phyloP scores from a whole-genome alignment of 2,329 filamentous ascomycete species.

The Aspergillus oerlinghausenensis region DNA sequence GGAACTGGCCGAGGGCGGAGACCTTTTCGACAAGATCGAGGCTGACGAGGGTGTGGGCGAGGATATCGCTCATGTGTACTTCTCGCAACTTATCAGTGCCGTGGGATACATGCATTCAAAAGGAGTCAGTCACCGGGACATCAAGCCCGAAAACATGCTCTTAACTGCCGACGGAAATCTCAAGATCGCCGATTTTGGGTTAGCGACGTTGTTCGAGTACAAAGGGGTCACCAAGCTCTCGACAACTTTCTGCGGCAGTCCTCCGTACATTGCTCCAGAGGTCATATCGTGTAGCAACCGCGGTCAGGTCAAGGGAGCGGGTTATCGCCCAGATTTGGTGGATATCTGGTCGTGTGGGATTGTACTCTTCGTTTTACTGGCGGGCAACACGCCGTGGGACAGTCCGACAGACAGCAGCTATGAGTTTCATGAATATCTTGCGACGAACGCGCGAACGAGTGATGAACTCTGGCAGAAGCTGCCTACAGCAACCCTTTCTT shows the following conservation, averaged over 20 bases:
- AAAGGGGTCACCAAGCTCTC: slow-evolving; percentile 78
- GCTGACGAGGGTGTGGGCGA: slow-evolving; percentile 91
- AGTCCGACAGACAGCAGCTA: slow-evolving; percentile 80
- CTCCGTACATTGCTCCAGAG: slow-evolving; percentile 95
- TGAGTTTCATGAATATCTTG: slow-evolving; percentile 85
- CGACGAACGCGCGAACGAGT: slow-evolving; percentile 70
- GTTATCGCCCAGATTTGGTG: slow-evolving; percentile 65
- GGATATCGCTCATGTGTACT: slow-evolving; percentile 95
- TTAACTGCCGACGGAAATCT: slow-evolving; percentile 78
- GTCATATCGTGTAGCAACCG: slow-evolving; percentile 59
- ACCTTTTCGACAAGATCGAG: slow-evolving; percentile 99
- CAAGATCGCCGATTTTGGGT: slow-evolving; percentile 94
- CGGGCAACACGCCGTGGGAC: slow-evolving; percentile 97
- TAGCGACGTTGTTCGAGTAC: slow-evolving; percentile 90
- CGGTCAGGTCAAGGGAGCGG: slow-evolving; percentile 41
- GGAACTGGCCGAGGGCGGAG: slow-evolving; percentile 92
- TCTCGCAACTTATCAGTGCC: slow-evolving; percentile 82
- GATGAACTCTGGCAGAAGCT: slow-evolving; percentile 83
- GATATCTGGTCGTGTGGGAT: slow-evolving; percentile 98
- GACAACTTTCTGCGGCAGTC: slow-evolving; percentile 87
- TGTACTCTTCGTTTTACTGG: slow-evolving; percentile 91
- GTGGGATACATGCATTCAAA: slow-evolving; percentile 95
- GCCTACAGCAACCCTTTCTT: slow-evolving; percentile 67
- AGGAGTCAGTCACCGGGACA: slow-evolving; percentile 85
- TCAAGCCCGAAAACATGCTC: slow-evolving; percentile 94